Conservation (phyloP, 371 early-diverging fungal species). For the Fennellomyces sp. region DNA sequence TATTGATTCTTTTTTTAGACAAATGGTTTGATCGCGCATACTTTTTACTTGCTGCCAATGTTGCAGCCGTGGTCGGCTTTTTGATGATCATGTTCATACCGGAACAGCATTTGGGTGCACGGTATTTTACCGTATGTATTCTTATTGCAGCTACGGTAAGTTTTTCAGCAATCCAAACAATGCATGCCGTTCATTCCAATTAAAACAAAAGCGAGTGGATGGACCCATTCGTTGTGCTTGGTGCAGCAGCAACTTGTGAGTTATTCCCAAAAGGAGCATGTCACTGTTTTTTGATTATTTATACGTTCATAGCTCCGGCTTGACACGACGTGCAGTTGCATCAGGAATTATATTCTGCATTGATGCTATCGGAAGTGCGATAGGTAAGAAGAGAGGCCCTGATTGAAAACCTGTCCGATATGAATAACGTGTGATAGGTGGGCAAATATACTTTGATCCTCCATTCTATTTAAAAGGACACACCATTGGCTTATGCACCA, state of each 20-base stretch:
- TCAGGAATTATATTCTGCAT: no score
- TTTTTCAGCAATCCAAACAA: no score
- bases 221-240: not conserved
- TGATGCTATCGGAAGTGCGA: no score
- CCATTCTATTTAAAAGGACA: not conserved
- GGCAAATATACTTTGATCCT: conserved; percentile 1
- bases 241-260: not conserved
- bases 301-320: no score
- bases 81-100: not conserved
- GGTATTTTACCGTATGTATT: not conserved
- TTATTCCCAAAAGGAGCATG: no score
- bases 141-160: not conserved
- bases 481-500: conserved; percentile 5
- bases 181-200: not conserved
- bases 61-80: not conserved
- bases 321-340: conserved; percentile 1
- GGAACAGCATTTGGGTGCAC: not conserved
- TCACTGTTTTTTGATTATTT: no score
- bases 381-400: no score
- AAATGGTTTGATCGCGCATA: not conserved
- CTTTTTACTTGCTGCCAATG: not conserved
- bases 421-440: no score
- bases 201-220: not conserved
- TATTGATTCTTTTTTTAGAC: not conserved
- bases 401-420: no score